Base-by-base conservation (phyloP, 495 filamentous ascomycete species). In the Penicillium chermesinum region DNA sequence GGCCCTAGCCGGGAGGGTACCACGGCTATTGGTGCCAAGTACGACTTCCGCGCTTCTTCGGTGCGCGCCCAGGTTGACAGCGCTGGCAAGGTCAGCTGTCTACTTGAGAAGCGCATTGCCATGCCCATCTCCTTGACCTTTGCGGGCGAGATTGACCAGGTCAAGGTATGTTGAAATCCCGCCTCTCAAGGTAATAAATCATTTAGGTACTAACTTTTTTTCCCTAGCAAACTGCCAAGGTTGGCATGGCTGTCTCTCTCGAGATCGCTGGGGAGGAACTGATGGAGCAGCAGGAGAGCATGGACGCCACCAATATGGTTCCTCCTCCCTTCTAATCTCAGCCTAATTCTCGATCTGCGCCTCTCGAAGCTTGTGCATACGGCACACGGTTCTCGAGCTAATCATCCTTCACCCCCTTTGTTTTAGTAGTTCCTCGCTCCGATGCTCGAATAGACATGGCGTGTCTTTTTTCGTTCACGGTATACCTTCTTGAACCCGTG, bases 31-130 rank as follows among this genome's bases (percentile, higher is more conserved):
- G 94, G 93, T 61, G 89, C 88, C 56, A 99, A 97, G 73, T 99
- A 99, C 67, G 93, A 97, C 63, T 99, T 99, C 83, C 79, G 88
- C 48, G 84, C 87, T 62, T 91, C 88, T 32, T 91, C 87, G 8
- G 95, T 96, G 80, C 81, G 91, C 52, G 93, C 91, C 16, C 94
- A 97, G 71, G 78, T 99, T 43, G 93, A 99, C 70, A 91, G 89
- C 61, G 81, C 88, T 50, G 94, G 94, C 57, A 93, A 90, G 75
- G 78, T 99, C 53, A 86, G 85, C 70, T 93, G 88, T 62, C 75
- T 96, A 57, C 75, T 97, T 49, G 94, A 99, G 78, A 97, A 96
- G 83, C 81, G 88, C 57, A 84, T 99, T 61, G 88, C 90, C 16
- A 86, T 89, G 57, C 83, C 88, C 38, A 88, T 99, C 48, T 82